phyloP scores from a whole-genome alignment of 2,329 filamentous ascomycete genomes.

The Fusarium aywerte region DNA sequence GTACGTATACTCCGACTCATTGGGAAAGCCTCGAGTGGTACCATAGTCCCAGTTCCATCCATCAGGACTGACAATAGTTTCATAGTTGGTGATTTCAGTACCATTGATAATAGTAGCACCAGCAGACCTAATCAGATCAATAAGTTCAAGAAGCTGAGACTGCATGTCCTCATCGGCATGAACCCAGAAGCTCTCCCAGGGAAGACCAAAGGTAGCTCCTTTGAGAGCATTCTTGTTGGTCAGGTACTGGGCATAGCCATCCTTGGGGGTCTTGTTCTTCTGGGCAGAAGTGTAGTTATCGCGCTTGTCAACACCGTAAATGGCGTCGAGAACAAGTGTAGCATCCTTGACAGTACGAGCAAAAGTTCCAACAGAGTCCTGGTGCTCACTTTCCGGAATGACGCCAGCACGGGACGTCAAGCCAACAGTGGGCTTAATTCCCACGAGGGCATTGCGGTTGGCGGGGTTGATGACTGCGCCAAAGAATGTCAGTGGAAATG shows the following conservation, averaged over 20 bases:
- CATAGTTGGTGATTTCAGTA: conserved; percentile 73
- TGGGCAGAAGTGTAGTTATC: conserved; percentile 75
- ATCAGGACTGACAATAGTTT: conserved; percentile 68
- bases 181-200: conserved; percentile 78
- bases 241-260: conserved; percentile 69
- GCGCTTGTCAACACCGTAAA: conserved; percentile 70
- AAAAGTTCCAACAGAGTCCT: conserved; percentile 76
- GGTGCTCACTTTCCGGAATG: conserved; percentile 73
- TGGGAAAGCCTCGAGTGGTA: conserved; percentile 68
- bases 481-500: conserved; percentile 15
- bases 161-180: conserved; percentile 67
- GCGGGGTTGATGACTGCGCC: conserved; percentile 73
- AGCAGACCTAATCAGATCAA: conserved; percentile 65
- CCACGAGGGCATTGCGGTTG: conserved; percentile 74
- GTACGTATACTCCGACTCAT: conserved; percentile 78
- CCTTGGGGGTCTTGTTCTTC: conserved; percentile 61
- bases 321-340: conserved; percentile 72
- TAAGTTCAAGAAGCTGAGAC: conserved; percentile 57
- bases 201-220: conserved; percentile 74
- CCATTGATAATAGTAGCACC: conserved; percentile 76
- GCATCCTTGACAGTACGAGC: conserved; percentile 76
- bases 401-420: conserved; percentile 72
- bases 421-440: conserved; percentile 81
- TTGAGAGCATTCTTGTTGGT: conserved; percentile 63
- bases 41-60: conserved; percentile 84